These are phyloP conservation scores for Neurospora terricola DNA, from an alignment of 495 filamentous ascomycete genomes.

Conservation along the genomic window DNA sequence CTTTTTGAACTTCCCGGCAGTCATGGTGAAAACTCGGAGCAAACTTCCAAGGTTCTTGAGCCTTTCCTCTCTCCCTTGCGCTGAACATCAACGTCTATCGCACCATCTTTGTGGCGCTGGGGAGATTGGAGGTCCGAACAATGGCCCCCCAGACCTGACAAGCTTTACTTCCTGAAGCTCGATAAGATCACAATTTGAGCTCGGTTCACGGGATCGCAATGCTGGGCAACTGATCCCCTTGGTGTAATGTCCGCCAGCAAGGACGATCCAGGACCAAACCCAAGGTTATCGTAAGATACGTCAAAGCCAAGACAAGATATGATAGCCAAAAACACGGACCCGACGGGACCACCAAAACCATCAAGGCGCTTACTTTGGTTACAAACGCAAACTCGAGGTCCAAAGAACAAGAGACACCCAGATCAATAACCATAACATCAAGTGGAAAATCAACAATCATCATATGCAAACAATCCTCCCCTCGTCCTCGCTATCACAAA, in stretches of 20 bases:
- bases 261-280: not conserved
- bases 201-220: not conserved
- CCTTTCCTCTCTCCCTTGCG: not conserved
- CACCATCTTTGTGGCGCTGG: not conserved
- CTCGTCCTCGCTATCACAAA: not conserved
- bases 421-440: not conserved
- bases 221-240: not conserved
- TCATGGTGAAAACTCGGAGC: not conserved
- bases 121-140: not conserved
- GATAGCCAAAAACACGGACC: not conserved
- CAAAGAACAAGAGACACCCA: too few species aligned
- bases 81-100: not conserved
- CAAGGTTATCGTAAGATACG: not conserved
- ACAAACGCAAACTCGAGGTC: too few species aligned
- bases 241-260: not conserved
- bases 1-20: not conserved
- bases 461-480: not conserved
- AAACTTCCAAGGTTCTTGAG: not conserved
- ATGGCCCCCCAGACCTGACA: not conserved
- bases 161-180: too few species aligned
- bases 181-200: not conserved
- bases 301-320: not conserved
- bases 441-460: not conserved
- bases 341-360: not conserved
- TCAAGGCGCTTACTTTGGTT: too few species aligned